Base-by-base conservation (phyloP, 2,329 filamentous ascomycete genomes). In the Iodosphaeria phyllophila region DNA sequence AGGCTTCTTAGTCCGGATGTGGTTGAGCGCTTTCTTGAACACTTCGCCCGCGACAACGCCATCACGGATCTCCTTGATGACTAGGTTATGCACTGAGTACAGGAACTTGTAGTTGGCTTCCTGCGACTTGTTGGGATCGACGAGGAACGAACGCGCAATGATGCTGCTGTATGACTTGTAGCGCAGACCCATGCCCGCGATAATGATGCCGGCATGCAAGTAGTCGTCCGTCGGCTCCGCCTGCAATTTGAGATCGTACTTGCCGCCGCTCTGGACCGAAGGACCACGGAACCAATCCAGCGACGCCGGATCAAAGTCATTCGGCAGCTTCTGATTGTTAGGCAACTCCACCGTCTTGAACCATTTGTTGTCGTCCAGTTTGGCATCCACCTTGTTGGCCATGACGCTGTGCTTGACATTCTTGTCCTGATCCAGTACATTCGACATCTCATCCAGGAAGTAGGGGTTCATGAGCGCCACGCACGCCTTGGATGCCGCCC, bases 371-470 rank as follows among this genome's bases (percentile, higher is more conserved):
- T 98, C 83, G 39, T 95, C 86, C 28, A 98, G 74, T 54, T 93
- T 93, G 41, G 72, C 69, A 37, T 86, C 73, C 16, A 98, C 76
- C 50, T 84, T 89, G 40, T 80, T 72, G n/a, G 79, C 73, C 6
- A 98, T 64, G 3, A 65, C 64, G 35, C 74, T 79, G 52, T 98
- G 89, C 34, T 83, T 89, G 44, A 95, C 82, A 46, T 92, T 92
- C 60, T 92, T 93, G 50, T 95, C 91, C 37, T 84, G 76, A 43
- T 98, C 89, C 31, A 98, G 69, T 26, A 95, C 76, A 38, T 78
- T 76, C 25, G 86, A 92, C 84, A 98, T 95, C 48, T 93, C 84
- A 44, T 98, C 89, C 35, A 98, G 74, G 48, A 95, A 95, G 51
- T 89, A 98, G 30, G 86, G 82, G 25, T 82, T 82, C 74, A 95